A percentile compares a stretch with the other conserved stretches of the same genome.
phyloP scores from a whole-genome alignment of 495 filamentous ascomycete species.

The Beverwykella pulmonaria region DNA sequence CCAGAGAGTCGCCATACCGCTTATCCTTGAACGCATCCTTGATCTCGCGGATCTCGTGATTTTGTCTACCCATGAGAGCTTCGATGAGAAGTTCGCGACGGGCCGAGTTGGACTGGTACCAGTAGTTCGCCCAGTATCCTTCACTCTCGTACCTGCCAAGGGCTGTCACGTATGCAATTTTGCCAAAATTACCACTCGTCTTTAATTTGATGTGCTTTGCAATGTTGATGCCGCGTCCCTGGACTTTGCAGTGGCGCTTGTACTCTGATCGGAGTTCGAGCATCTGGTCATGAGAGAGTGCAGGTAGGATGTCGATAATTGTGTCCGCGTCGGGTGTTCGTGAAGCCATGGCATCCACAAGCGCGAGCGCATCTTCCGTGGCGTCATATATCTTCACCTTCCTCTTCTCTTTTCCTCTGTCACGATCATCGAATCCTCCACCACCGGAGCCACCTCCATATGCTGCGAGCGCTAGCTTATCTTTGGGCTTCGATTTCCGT shows the following conservation, averaged over 20 bases:
- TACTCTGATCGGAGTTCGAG: conserved; percentile 83
- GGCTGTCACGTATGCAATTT: conserved; percentile 85
- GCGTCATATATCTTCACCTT: conserved; percentile 75
- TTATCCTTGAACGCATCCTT: conserved; percentile 92
- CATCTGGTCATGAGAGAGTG: conserved; percentile 81
- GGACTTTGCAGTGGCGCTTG: conserved; percentile 79
- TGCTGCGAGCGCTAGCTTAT: conserved; percentile 28
- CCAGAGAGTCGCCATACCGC: conserved; percentile 81
- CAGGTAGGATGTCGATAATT: conserved; percentile 81
- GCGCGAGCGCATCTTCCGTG: conserved; percentile 69
- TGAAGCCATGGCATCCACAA: conserved; percentile 73
- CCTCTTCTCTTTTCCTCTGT: conserved; percentile 42
- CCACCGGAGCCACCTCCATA: conserved; percentile 15
- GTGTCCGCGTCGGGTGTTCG: conserved; percentile 66
- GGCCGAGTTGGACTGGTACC: conserved; percentile 73
- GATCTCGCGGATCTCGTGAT: conserved; percentile 83
- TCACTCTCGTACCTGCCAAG: conserved; percentile 91
- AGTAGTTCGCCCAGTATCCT: conserved; percentile 98
- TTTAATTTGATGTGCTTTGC: conserved; percentile 90
- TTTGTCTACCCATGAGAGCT: conserved; percentile 82
- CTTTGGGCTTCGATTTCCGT: conserved; percentile 28
- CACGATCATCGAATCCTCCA: conserved; percentile 5
- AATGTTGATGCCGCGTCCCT: conserved; percentile 75
- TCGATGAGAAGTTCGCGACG: conserved; percentile 79
- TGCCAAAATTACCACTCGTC: conserved; percentile 79